Percentiles rank a stretch among this genome's conserved stretches.
These are phyloP conservation scores for Dipteronia sinensis DNA, from an alignment of 345 rosid species.

Conservation along the genomic window DNA sequence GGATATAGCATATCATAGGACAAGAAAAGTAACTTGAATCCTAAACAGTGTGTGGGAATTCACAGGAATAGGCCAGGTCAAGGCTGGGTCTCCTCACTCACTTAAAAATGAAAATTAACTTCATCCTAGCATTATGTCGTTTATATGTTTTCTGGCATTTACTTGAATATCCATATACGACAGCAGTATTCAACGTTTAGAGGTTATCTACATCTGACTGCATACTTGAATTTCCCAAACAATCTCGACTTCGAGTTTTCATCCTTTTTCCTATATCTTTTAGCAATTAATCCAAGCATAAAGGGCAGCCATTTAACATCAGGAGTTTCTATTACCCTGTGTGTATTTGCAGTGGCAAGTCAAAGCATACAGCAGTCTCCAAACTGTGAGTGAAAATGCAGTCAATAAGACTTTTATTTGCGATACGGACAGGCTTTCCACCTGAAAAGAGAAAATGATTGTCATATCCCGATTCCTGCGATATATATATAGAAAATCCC, in stretches of 20 bases:
- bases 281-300: slow-evolving; percentile 11
- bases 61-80: slow-evolving; percentile 7
- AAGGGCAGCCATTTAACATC: slow-evolving; percentile 8
- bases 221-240: background rate
- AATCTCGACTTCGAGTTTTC: slow-evolving; percentile 12
- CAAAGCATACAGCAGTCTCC: slow-evolving; percentile 58
- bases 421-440: slow-evolving; percentile 67
- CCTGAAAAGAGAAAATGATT: slow-evolving; percentile 46
- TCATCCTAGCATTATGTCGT: background rate
- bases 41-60: background rate
- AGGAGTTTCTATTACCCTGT: slow-evolving; percentile 67
- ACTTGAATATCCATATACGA: slow-evolving; percentile 1
- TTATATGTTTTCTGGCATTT: background rate
- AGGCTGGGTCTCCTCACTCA: slow-evolving; percentile 1
- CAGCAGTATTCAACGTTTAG: background rate
- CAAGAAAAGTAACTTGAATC: slow-evolving; percentile 19
- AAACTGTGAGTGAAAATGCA: slow-evolving; percentile 64
- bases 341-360: slow-evolving; percentile 94
- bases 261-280: slow-evolving; percentile 15
- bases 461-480: slow-evolving; percentile 12
- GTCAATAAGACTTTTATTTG: slow-evolving; percentile 80
- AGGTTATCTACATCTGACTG: background rate
- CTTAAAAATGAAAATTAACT: background rate
- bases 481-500: slow-evolving; percentile 13
- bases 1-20: slow-evolving; percentile 16